Percentiles rank a stretch among this genome's conserved stretches.
Conservation (phyloP, 2,329 filamentous ascomycete species). For the Talaromyces sp. region DNA sequence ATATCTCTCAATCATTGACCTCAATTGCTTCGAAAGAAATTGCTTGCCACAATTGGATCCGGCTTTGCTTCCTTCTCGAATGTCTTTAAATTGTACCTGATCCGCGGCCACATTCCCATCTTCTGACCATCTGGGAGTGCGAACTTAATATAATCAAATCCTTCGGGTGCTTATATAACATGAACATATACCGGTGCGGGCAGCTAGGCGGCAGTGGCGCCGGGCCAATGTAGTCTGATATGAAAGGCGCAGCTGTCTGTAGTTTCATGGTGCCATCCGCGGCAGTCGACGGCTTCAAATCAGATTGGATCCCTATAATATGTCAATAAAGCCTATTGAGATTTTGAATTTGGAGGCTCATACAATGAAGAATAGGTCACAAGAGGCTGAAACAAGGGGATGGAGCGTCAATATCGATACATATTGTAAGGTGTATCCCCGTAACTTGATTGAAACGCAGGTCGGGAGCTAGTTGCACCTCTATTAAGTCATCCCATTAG, state of each 20-base stretch:
- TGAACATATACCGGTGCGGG: constrained; percentile 52
- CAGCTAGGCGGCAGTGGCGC: constrained; percentile 46
- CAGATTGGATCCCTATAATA: background rate
- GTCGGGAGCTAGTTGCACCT: background rate
- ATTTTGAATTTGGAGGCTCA: constrained; percentile 22
- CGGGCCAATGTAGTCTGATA: constrained; percentile 44
- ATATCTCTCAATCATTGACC: background rate
- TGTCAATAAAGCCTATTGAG: background rate
- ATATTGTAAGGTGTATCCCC: constrained; percentile 26
- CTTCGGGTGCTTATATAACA: constrained; percentile 49
- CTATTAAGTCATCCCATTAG: background rate
- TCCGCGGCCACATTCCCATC: constrained; percentile 36
- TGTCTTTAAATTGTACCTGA: constrained; percentile 44
- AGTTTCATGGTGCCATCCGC: constrained; percentile 3
- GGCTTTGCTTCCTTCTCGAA: constrained; percentile 38
- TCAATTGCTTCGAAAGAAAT: constrained; percentile 35
- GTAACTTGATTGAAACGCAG: background rate
- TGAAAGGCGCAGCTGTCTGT: constrained; percentile 22
- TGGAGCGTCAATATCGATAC: constrained; percentile 32
- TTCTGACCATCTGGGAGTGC: constrained; percentile 36
- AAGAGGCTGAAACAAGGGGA: constrained; percentile 29
- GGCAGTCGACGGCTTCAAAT: background rate
- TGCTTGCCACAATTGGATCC: constrained; percentile 34
- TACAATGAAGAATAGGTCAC: constrained; percentile 34
- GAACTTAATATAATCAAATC: constrained; percentile 34